phyloP scores from a whole-genome alignment of 306 rosid species.

The Cercis canadensis region DNA sequence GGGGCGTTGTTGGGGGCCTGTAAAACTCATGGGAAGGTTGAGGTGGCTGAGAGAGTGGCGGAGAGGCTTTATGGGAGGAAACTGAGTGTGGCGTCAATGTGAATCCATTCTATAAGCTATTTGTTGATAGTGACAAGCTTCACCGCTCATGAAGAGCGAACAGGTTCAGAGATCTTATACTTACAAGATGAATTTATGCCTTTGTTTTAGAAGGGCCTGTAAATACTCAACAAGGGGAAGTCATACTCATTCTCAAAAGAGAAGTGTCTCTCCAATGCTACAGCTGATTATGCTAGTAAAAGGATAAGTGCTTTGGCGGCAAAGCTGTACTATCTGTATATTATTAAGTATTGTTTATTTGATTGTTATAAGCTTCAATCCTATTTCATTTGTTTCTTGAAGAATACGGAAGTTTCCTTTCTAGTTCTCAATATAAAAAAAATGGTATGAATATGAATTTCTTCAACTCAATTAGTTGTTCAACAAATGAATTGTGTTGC shows the following conservation, averaged over 20 bases:
- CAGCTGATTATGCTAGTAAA: too few species aligned
- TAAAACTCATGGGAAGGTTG: constrained; percentile 65
- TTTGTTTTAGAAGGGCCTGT: not conserved
- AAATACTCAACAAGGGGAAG: not conserved
- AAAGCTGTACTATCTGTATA: too few species aligned
- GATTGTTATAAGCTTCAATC: too few species aligned
- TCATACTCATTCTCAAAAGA: not conserved
- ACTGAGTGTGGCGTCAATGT: constrained; percentile 11
- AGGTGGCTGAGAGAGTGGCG: constrained; percentile 63
- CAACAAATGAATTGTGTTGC: not conserved
- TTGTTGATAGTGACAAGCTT: not conserved
- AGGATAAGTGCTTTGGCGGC: too few species aligned
- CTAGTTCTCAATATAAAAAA: too few species aligned
- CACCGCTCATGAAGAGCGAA: not conserved
- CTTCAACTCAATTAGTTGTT: too few species aligned
- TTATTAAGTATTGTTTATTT: too few species aligned
- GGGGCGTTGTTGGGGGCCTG: constrained; percentile 67
- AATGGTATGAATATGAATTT: constrained; percentile 20
- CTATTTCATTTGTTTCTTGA: too few species aligned
- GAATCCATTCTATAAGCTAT: constrained; percentile 16
- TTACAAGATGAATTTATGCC: not conserved
- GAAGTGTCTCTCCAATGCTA: not conserved
- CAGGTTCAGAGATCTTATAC: not conserved
- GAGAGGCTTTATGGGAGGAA: constrained; percentile 43
- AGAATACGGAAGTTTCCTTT: too few species aligned